Percentiles rank a stretch among this genome's conserved stretches.
Evolutionary conservation across 257 asterid genomes (phyloP).

Genomic region (Catharanthus roseus): DNA sequence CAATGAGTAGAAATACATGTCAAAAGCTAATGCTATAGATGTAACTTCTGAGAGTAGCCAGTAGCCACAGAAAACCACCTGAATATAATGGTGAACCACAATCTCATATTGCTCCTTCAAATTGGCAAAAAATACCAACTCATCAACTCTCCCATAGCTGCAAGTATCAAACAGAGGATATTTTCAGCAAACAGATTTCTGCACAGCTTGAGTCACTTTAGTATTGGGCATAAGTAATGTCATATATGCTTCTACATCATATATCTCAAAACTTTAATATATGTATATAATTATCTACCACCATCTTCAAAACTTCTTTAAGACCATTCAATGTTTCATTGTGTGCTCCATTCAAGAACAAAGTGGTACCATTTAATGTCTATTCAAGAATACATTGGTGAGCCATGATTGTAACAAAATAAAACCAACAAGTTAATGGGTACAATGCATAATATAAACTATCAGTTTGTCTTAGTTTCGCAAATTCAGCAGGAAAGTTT

Average conservation of each 20-base stretch:
- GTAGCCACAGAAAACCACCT: constrained; percentile 50
- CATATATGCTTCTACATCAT: neutral
- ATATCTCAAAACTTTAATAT: neutral
- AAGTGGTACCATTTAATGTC: neutral
- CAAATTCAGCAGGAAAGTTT: neutral
- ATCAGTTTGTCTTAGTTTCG: neutral
- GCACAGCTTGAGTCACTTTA: neutral
- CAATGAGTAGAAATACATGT: neutral
- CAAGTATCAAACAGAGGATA: constrained; percentile 26
- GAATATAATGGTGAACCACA: constrained; percentile 91
- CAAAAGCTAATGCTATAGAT: neutral
- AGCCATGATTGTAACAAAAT: neutral
- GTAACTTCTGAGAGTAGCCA: neutral
- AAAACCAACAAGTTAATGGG: neutral
- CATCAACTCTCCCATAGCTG: constrained; percentile 98
- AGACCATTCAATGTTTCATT: neutral
- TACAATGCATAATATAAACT: neutral
- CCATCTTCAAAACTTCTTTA: neutral
- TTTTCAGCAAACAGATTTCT: constrained; percentile 6
- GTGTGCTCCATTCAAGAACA: neutral
- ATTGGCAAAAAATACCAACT: constrained; percentile 91
- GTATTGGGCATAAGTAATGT: neutral
- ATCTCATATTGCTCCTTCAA: constrained; percentile 90
- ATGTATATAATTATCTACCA: neutral
- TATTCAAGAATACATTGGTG: neutral